These are phyloP conservation scores for Globisporangium nagaii DNA, from an alignment of 352 stramenopile species.

Conservation along the genomic window DNA sequence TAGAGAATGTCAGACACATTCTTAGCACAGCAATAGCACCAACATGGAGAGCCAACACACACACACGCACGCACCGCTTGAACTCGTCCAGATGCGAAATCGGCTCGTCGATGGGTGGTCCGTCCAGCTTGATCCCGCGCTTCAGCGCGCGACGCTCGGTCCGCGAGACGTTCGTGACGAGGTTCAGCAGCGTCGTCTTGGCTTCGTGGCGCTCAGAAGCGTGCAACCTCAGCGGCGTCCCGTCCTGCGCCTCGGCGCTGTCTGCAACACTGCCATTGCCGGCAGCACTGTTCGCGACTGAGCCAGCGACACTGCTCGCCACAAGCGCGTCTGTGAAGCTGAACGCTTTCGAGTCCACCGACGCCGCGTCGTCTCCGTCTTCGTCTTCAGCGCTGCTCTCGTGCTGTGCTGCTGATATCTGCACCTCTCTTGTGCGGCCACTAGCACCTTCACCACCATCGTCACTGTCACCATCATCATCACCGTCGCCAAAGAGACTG, in stretches of 20 bases:
- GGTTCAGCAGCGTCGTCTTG: conserved; percentile 11
- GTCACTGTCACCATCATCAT: not conserved
- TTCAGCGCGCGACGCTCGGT: conserved; percentile 26
- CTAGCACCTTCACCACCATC: not conserved
- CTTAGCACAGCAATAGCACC: not conserved
- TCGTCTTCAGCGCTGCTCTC: conserved; percentile 4
- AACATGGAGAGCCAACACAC: not conserved
- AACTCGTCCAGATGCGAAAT: conserved; percentile 39
- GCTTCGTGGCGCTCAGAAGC: not conserved
- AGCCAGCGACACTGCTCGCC: not conserved
- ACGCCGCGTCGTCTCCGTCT: not conserved
- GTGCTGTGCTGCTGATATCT: not conserved
- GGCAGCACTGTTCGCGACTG: not conserved
- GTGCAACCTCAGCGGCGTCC: not conserved
- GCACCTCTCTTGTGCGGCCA: too few species aligned
- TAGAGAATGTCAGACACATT: not conserved
- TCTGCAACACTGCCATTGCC: not conserved
- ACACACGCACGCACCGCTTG: conserved; percentile 21
- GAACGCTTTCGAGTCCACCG: not conserved
- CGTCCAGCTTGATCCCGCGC: conserved; percentile 22
- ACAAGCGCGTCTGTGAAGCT: conserved; percentile 6
- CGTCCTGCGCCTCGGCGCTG: not conserved
- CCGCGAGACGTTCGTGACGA: conserved; percentile 22
- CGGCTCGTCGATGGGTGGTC: conserved; percentile 41
- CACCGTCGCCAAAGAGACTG: conserved; percentile 4